phyloP scores from a whole-genome alignment of 1,284 basidiomycete species.

The Veloboletus limbatus region DNA sequence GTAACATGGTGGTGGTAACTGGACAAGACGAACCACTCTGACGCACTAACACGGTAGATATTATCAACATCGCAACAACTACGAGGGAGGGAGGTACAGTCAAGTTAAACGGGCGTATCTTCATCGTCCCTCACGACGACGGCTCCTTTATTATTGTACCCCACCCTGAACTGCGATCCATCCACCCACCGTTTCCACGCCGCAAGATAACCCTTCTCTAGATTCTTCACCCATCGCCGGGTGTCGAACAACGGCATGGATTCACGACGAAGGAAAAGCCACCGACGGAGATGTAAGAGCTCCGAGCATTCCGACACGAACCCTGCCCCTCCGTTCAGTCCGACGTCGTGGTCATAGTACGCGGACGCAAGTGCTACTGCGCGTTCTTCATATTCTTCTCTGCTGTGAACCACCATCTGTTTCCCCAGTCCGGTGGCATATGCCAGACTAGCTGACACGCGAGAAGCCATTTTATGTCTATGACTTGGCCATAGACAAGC shows the following conservation, averaged over 20 bases:
- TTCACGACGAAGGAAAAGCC: constrained; percentile 50
- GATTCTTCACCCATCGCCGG: constrained; percentile 48
- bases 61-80: too few species aligned
- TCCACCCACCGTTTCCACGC: constrained; percentile 58
- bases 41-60: too few species aligned
- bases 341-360: constrained; percentile 25
- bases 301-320: constrained; percentile 30
- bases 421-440: constrained; percentile 55
- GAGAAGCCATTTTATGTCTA: constrained; percentile 57
- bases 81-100: too few species aligned
- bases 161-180: constrained; percentile 41
- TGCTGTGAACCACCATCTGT: constrained; percentile 50
- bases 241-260: constrained; percentile 56
- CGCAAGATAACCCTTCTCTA: constrained; percentile 49
- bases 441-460: constrained; percentile 58
- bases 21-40: too few species aligned
- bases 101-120: neutral
- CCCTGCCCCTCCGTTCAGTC: neutral
- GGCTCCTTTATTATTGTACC: constrained; percentile 35
- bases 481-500: constrained; percentile 59
- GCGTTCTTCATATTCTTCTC: constrained; percentile 52
- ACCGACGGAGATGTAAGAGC: constrained; percentile 42
- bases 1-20: too few species aligned
- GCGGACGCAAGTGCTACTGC: constrained; percentile 48
- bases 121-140: constrained; percentile 44